phyloP scores from a whole-genome alignment of 176 grass and related monocot genomes.

The Alopecurus myosuroides region DNA sequence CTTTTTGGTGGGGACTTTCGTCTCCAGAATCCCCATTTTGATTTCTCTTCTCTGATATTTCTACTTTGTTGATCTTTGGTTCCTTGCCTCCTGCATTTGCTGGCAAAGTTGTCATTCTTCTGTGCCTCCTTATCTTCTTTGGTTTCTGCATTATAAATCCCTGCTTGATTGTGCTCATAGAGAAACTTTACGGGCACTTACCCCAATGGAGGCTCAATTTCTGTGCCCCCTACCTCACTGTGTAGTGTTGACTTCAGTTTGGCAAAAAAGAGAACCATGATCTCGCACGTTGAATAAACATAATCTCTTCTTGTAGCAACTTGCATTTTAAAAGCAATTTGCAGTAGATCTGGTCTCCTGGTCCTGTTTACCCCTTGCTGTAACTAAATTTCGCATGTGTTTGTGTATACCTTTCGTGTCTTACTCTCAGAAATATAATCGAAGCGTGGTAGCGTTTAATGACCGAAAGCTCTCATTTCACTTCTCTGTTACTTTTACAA shows the following conservation, averaged over 20 bases:
- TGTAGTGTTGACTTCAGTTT: conserved; percentile 19
- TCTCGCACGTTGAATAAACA: conserved; percentile 24
- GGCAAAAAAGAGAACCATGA: conserved; percentile 17
- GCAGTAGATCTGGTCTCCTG: conserved; percentile 43
- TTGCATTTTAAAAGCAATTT: conserved; percentile 17
- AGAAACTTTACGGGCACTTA: conserved; percentile 5
- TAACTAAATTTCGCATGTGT: not conserved
- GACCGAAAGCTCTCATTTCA: not conserved
- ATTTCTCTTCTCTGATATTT: not conserved
- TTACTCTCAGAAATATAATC: not conserved
- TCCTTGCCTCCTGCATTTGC: conserved; percentile 2
- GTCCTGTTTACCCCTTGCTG: conserved; percentile 6
- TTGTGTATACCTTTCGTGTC: not conserved
- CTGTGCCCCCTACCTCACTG: conserved; percentile 11
- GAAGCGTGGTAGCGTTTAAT: not conserved
- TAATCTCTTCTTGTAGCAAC: conserved; percentile 23
- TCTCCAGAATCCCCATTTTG: not conserved
- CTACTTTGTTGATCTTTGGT: not conserved
- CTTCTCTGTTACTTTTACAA: not conserved
- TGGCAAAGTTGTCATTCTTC: not conserved
- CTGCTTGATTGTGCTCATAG: not conserved
- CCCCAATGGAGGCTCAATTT: conserved; percentile 23
- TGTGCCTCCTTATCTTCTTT: conserved; percentile 14
- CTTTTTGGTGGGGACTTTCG: not conserved
- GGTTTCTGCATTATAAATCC: conserved; percentile 14